Evolutionary conservation across 805 yeast genomes (phyloP), one percentile per base, ranked within the genome.

Genomic region (Hanseniaspora valbyensis): DNA sequence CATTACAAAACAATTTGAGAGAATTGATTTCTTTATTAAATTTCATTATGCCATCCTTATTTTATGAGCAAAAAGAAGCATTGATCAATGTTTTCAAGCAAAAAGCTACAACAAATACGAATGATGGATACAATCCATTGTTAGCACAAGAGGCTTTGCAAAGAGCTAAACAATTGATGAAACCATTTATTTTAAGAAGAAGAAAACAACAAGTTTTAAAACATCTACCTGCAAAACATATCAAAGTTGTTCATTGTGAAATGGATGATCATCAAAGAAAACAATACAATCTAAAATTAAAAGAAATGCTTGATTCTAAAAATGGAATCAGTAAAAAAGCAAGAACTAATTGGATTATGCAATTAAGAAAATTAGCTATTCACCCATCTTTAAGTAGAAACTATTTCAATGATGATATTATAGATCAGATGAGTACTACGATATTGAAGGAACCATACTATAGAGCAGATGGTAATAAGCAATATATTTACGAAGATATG

Each of bases 101-200:
- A 66, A 82, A 81, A 63, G 90, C 88, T 2, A 80, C 79, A 48
- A 84, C 95, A 1, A 74, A 76, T 14, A 69, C 69, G 50, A 68
- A 68, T 9, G 73, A 74, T 39, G 70, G 68, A 49, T 82, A 76
- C 60, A 84, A 85, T 57, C 95, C 95, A 1, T 71, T 92, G 39
- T 68, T 92, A 37, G 86, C 96, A 0, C 83, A 82, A 56, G 95
- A 90, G 66, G 94, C 98, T 0, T 88, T 92, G 54, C 74, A 80
- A 30, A 84, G 88, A 61, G 99, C 99, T 3, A 87, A 86, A 63
- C 83, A 92, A 4, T 90, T 92, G 96, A 90, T 92, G 97, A 83
- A 94, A 2, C 99, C 99, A 3, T 92, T 92, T 68, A 90, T 92
- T 8, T 69, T 92, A 59, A 76, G 99, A 66, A 79, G 99, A 63